phyloP scores from a whole-genome alignment of 257 asterid species.

The Ilex aquifolium region DNA sequence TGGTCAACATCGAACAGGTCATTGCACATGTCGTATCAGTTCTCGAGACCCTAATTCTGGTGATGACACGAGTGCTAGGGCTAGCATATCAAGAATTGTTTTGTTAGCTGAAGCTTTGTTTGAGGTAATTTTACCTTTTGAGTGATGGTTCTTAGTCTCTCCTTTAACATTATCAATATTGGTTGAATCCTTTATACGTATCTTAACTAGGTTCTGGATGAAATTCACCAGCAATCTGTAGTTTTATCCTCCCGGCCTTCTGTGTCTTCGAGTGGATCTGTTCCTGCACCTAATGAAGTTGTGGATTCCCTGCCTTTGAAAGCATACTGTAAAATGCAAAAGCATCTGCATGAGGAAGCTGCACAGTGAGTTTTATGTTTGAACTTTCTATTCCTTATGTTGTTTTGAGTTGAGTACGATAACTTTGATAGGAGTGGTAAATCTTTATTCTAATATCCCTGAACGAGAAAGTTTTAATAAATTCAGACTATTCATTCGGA shows the following conservation, averaged over 20 bases:
- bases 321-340: slow-evolving; percentile 42
- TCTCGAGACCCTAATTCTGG: slow-evolving; percentile 44
- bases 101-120: slow-evolving; percentile 95
- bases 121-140: slow-evolving; percentile 59
- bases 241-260: slow-evolving; percentile 76
- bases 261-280: slow-evolving; percentile 71
- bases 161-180: slow-evolving; percentile 12
- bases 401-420: no score
- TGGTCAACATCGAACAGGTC: slow-evolving; percentile 81
- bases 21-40: slow-evolving; percentile 56
- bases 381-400: neutral
- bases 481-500: no score
- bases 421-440: no score
- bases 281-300: slow-evolving; percentile 88
- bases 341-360: slow-evolving; percentile 55
- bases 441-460: no score
- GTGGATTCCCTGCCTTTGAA: slow-evolving; percentile 79
- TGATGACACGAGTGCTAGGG: slow-evolving; percentile 64
- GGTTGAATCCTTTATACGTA: slow-evolving; percentile 35
- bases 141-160: neutral
- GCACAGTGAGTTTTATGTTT: slow-evolving; percentile 59
- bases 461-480: no score
- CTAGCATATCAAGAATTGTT: slow-evolving; percentile 88
- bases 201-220: slow-evolving; percentile 89
- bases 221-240: slow-evolving; percentile 97